Conservation (phyloP, 108 stramenopile species). For the Nitzschia putrida region DNA sequence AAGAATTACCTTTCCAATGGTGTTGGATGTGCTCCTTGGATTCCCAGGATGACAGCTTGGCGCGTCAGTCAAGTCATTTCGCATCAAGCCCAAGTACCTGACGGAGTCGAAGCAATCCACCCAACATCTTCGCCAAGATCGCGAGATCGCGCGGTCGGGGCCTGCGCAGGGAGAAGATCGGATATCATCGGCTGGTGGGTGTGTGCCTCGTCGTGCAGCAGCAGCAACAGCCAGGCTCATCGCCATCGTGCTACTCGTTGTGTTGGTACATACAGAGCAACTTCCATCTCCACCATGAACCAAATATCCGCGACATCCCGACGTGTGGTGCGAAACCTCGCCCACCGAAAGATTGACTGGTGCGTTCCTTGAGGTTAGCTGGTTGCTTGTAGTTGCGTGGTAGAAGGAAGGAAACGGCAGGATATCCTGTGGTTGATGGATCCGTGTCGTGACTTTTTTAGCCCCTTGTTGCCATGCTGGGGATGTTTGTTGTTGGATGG, state of each 20-base stretch:
- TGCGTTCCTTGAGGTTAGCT: constrained; percentile 18
- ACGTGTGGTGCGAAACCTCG: constrained; percentile 44
- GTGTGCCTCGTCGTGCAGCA: not conserved
- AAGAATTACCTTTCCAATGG: too few species aligned
- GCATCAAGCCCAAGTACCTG: too few species aligned
- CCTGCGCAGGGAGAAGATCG: too few species aligned
- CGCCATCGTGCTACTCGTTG: not conserved
- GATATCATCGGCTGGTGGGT: too few species aligned
- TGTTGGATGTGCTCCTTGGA: too few species aligned
- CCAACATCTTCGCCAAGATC: too few species aligned
- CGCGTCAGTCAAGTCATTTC: too few species aligned
- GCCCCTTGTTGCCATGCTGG: not conserved
- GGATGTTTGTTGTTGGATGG: too few species aligned
- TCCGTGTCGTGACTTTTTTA: not conserved
- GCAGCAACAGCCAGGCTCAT: not conserved
- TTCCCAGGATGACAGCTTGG: too few species aligned
- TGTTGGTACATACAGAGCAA: constrained; percentile 6
- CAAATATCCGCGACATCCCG: constrained; percentile 49
- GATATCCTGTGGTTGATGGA: not conserved
- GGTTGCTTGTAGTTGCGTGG: not conserved
- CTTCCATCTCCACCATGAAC: constrained; percentile 37
- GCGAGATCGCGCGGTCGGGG: too few species aligned
- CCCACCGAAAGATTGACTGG: constrained; percentile 56
- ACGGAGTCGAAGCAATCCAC: too few species aligned
- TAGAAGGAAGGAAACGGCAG: too few species aligned